phyloP scores from a whole-genome alignment of 371 early-diverging fungal species.

The Rhizopus delemar region DNA sequence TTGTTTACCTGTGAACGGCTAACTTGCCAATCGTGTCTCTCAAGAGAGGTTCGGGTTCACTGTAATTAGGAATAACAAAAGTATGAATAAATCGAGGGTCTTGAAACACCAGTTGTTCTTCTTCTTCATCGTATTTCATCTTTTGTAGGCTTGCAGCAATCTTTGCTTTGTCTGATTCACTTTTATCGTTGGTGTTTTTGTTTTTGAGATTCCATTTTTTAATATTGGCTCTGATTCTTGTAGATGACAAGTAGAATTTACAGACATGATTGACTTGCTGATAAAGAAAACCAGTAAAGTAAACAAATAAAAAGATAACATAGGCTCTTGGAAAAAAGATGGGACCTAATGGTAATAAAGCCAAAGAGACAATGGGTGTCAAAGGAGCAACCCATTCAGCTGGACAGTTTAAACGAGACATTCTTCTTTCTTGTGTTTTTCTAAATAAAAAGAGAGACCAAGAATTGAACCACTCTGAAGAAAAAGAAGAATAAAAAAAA shows the following conservation, averaged over 20 bases:
- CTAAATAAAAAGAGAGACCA: too few relatives aligned
- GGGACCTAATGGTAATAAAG: conserved; percentile 45
- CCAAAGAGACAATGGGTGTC: conserved; percentile 42
- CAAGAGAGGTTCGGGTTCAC: conserved; percentile 52
- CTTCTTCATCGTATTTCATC: conserved; percentile 16
- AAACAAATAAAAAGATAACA: conserved; percentile 40
- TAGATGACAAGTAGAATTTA: conserved; percentile 44
- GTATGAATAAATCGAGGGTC: conserved; percentile 34
- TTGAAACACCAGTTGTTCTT: conserved; percentile 12
- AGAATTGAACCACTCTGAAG: neutral
- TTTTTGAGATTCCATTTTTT: conserved; percentile 31
- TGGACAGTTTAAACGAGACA: conserved; percentile 35
- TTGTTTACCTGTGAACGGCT: conserved; percentile 41
- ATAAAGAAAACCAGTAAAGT: conserved; percentile 46
- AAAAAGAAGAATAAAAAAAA: neutral
- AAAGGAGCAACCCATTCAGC: conserved; percentile 55
- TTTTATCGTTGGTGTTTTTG: conserved; percentile 12
- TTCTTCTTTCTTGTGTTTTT: neutral
- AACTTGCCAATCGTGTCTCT: conserved; percentile 46
- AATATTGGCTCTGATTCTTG: conserved; percentile 34
- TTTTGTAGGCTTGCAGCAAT: conserved; percentile 12
- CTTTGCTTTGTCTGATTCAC: conserved; percentile 13
- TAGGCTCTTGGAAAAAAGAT: conserved; percentile 47
- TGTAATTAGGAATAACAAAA: conserved; percentile 67
- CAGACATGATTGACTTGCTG: conserved; percentile 51